Conservation (phyloP, 2,329 filamentous ascomycete genomes). For the Byssoonygena ceratinophila region DNA sequence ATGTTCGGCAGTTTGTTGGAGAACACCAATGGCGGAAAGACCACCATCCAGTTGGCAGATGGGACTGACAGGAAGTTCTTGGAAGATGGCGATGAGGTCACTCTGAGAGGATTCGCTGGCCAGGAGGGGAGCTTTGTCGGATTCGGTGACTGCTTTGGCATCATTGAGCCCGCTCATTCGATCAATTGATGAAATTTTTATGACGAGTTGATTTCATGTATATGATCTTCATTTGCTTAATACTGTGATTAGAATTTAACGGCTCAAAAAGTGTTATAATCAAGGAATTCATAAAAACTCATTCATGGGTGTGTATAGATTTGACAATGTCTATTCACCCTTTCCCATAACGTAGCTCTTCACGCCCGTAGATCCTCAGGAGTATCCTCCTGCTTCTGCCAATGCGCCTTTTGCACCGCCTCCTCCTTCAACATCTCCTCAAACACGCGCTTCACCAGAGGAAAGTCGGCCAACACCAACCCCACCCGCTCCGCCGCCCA, state of each 20-base stretch:
- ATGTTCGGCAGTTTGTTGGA: conserved; percentile 62
- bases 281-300: too few species aligned
- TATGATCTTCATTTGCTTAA: neutral
- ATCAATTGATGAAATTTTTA: conserved; percentile 4
- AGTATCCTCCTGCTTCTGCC: conserved; percentile 46
- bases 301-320: too few species aligned
- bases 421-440: conserved; percentile 40
- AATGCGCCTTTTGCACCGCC: conserved; percentile 45
- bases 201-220: neutral
- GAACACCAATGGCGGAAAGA: conserved; percentile 59
- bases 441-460: conserved; percentile 39
- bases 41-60: conserved; percentile 48
- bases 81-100: conserved; percentile 61
- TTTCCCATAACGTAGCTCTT: neutral
- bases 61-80: conserved; percentile 61
- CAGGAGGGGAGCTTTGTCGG: conserved; percentile 59
- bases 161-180: conserved; percentile 14
- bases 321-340: too few species aligned
- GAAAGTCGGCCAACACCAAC: conserved; percentile 44
- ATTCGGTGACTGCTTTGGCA: conserved; percentile 49
- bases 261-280: neutral
- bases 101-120: conserved; percentile 56
- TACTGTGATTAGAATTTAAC: neutral
- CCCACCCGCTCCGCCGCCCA: conserved; percentile 48
- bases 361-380: conserved; percentile 36